Percentiles rank a stretch among this genome's conserved stretches.
Conservation (phyloP, 768 basidiomycete genomes). For the Boletus rubropictus region DNA sequence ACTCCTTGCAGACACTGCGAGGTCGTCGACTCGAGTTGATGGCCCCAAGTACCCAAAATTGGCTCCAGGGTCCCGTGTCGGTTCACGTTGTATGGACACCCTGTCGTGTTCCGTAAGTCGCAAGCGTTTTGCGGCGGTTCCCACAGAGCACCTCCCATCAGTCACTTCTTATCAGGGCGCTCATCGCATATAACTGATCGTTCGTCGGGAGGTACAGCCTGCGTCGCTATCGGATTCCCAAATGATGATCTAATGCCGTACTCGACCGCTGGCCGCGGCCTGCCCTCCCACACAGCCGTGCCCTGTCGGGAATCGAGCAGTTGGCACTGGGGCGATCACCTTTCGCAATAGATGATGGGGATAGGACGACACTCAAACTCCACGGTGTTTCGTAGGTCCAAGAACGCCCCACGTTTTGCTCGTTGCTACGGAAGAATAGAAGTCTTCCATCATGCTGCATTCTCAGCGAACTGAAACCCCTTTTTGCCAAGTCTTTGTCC, state of each 20-base stretch:
- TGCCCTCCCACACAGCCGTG: neutral
- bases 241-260: constrained; percentile 20
- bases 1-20: neutral
- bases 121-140: constrained; percentile 17
- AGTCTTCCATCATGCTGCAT: constrained; percentile 26
- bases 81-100: neutral
- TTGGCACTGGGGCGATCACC: neutral
- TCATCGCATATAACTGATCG: constrained; percentile 33
- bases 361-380: constrained; percentile 21
- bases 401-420: constrained; percentile 24
- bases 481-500: constrained; percentile 11
- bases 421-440: constrained; percentile 30
- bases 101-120: constrained; percentile 10
- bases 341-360: constrained; percentile 6
- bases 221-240: constrained; percentile 30
- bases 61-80: neutral
- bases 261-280: constrained; percentile 10
- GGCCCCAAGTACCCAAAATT: neutral
- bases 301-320: no score
- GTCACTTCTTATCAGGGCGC: constrained; percentile 44
- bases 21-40: no score
- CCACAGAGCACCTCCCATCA: constrained; percentile 41
- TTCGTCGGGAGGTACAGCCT: constrained; percentile 22
- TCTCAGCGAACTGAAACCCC: constrained; percentile 15
- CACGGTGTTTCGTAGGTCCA: constrained; percentile 20